Base-by-base conservation (phyloP, 306 rosid species). In the Dalbergia oliveri region DNA sequence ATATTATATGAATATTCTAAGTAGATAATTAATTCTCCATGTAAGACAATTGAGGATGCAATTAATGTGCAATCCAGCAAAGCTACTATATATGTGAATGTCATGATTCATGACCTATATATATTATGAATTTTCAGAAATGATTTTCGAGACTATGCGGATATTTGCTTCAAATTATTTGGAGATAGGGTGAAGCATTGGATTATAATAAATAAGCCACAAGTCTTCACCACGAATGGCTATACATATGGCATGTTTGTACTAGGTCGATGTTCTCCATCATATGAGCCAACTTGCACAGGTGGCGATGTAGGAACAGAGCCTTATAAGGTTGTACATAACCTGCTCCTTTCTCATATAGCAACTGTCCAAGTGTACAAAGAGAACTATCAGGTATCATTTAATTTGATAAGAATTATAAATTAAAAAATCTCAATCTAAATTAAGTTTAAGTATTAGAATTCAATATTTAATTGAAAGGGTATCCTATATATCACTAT, bases 151-250 rank as follows among this genome's bases (percentile, higher is more conserved):
- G 91, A 89, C 3, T 90, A 79, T 16, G 90, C 73, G 5, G 90
- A 85, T 5, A 11, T 92, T 59, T 90, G 92, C 43, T 92, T 83
- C 59, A 78, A 51, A 16, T 79, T 80, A 66, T 92, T 90, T 72
- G 97, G 97, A 26, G 86, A 90, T 1, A 66, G 88, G 8, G 92
- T 92, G 61, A 90, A 90, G 41, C 60, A 87, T 4, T 92, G 97
- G 92, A 82, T 92, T 45, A 92, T 90, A 0, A 41, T 88, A 4
- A 92, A 92, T 39, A 92, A 92, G 58, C 91, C 94, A 61, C 66
- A 0, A 5, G 16, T 33, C 5, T 87, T 75, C 13, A 64, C 69
- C 16, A 3, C 0, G 0, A 41, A 10, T 45, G 92, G 92, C 1
- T 92, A 92, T 67, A 75, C 75, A n/a, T 0, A 0, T 0, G 89